These are phyloP conservation scores for Nothophoma quercina DNA, from an alignment of 2,329 filamentous ascomycete genomes.

Conservation along the genomic window DNA sequence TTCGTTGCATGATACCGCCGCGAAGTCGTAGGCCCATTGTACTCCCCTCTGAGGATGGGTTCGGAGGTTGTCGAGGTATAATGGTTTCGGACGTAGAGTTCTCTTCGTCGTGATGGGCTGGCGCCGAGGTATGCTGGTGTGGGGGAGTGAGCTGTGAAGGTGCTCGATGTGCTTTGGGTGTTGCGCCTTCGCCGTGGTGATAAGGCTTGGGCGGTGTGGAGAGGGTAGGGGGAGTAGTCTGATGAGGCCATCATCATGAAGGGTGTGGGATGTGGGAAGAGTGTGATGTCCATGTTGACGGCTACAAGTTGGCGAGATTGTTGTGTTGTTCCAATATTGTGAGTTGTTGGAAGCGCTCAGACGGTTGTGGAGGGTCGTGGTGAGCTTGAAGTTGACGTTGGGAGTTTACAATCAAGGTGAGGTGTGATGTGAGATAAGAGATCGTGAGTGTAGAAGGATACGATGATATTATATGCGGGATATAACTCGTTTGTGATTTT, in stretches of 20 bases:
- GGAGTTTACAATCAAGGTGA: neutral
- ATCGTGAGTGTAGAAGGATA: neutral
- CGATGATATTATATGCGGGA: neutral
- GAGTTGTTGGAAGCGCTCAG: neutral
- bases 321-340: neutral
- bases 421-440: neutral
- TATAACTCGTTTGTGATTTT: neutral
- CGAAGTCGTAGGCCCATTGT: neutral
- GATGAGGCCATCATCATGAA: slow-evolving; percentile 8
- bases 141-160: too few species aligned
- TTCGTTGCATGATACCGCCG: neutral
- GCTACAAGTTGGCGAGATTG: neutral
- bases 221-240: slow-evolving; percentile 5
- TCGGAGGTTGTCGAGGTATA: neutral
- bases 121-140: too few species aligned
- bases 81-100: too few species aligned
- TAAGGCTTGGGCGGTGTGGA: neutral
- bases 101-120: neutral
- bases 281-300: neutral
- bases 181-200: neutral
- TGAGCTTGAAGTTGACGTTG: neutral
- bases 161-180: neutral
- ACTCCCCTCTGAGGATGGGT: neutral
- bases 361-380: neutral
- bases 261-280: neutral